Evolutionary conservation across 192 early-diverging fungal species (phyloP), one percentile per base, ranked within the genome.

Genomic region (Backusella sp.): DNA sequence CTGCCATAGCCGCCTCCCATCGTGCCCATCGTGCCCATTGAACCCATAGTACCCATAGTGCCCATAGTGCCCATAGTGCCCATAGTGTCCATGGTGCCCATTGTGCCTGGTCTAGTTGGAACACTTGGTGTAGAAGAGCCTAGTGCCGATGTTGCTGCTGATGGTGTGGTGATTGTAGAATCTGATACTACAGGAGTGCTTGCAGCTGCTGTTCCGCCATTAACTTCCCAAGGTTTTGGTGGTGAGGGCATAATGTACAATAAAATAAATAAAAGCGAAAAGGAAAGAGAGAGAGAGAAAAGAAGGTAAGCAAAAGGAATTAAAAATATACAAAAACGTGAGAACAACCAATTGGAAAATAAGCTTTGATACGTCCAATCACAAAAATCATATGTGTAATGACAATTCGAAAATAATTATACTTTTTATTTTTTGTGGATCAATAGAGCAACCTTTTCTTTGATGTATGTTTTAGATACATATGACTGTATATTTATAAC

Each of bases 221-320:
- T 85, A 74, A 81, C 74, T 79, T 94, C 93, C 93, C 93, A 94
- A 41, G 93, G 93, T 78, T 94, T 91, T 75, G 86, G 90, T 41
- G 91, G 90, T 42, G 88, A 90, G 35, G 85, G 85, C 86, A 83
- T 82, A 12, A 39, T 72, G 17, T 46, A 28, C 37, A 44, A 5
- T 14, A 15, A 4, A 44, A 53, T 49, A 59, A 32, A 35, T 17
- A 66, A 49, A 56, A 17, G 21, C 52, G 66, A 19, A 14, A 23
- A 8, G 23, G 8, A 59, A 28, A 59, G 11, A 12, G 56, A 26
- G 12, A 62, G 3, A 62, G 9, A 62, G 1, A 53, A 21, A 6
- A 34, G 73, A 21, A 9, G 44, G 12, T 14, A 39, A 68, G 21
- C 41, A 19, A 14, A 52, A 73, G 11, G 5, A 53, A 6, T n/a